phyloP scores from a whole-genome alignment of 148 eudicot genomes.

The Silene latifolia region DNA sequence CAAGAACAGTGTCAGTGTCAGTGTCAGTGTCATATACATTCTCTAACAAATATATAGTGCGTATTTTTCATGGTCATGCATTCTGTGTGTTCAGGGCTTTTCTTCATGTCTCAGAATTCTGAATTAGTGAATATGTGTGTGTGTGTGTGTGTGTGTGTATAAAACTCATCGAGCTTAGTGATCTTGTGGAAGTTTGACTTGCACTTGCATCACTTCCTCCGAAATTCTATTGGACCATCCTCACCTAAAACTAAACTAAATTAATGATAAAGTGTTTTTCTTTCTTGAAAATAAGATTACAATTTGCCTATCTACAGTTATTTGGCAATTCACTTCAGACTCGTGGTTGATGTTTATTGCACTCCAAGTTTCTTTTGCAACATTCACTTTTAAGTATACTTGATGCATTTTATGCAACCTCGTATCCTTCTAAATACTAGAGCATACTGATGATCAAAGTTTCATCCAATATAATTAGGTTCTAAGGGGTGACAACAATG shows the following conservation, averaged over 20 bases:
- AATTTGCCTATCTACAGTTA: neutral
- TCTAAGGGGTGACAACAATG: conserved; percentile 88
- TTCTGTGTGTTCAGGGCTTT: neutral
- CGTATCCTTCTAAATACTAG: neutral
- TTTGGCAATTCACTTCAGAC: neutral
- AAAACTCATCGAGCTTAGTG: neutral
- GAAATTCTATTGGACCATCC: neutral
- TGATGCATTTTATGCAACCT: conserved; percentile 7
- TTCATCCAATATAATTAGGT: conserved; percentile 41
- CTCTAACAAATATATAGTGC: neutral
- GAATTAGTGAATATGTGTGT: conserved; percentile 2
- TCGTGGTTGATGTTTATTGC: neutral
- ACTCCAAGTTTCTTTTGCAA: neutral
- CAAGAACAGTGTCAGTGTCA: neutral
- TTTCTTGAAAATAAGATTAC: conserved; percentile 1
- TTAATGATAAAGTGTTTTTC: neutral
- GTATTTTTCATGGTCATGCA: neutral
- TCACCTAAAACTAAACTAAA: neutral
- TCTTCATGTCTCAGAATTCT: neutral
- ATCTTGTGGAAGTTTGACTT: neutral
- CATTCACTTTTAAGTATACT: neutral
- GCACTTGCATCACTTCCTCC: neutral
- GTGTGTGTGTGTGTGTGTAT: conserved; percentile 3
- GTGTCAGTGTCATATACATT: neutral
- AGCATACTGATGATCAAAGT: conserved; percentile 3